Conservation (phyloP, 768 basidiomycete species). For the Suillus subaureus region DNA sequence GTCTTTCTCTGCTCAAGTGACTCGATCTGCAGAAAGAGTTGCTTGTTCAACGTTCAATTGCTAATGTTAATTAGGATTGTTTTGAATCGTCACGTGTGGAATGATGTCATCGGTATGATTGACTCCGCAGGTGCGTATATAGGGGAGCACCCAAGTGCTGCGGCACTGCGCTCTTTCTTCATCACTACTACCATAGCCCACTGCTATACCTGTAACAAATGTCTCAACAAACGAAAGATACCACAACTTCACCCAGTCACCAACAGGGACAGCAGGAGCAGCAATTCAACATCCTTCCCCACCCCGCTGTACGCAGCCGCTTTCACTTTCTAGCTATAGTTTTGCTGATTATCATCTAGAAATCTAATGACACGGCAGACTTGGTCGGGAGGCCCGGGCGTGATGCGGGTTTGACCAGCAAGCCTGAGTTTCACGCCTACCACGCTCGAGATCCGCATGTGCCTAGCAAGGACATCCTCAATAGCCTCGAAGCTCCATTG, state of each 20-base stretch:
- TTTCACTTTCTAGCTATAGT: not conserved
- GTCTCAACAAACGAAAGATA: slow-evolving; percentile 6
- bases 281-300: slow-evolving; percentile 55
- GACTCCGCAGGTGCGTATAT: not conserved
- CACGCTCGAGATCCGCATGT: slow-evolving; percentile 55
- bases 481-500: slow-evolving; percentile 48
- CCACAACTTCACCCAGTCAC: not conserved
- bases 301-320: slow-evolving; percentile 54
- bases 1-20: not conserved
- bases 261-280: slow-evolving; percentile 33
- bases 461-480: slow-evolving; percentile 45
- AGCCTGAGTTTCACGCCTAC: slow-evolving; percentile 45
- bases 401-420: slow-evolving; percentile 39
- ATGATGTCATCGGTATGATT: not conserved
- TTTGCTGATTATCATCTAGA: slow-evolving; percentile 36
- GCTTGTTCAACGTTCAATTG: not conserved
- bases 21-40: not conserved
- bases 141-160: not conserved
- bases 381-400: slow-evolving; percentile 38
- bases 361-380: slow-evolving; percentile 61
- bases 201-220: not conserved
- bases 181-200: not conserved
- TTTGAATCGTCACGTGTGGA: not conserved
- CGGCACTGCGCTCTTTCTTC: not conserved
- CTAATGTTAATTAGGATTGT: not conserved